Evolutionary conservation across 2,329 filamentous ascomycete species (phyloP), one percentile per base, ranked within the genome.

Genomic region (Colletotrichum sp.): DNA sequence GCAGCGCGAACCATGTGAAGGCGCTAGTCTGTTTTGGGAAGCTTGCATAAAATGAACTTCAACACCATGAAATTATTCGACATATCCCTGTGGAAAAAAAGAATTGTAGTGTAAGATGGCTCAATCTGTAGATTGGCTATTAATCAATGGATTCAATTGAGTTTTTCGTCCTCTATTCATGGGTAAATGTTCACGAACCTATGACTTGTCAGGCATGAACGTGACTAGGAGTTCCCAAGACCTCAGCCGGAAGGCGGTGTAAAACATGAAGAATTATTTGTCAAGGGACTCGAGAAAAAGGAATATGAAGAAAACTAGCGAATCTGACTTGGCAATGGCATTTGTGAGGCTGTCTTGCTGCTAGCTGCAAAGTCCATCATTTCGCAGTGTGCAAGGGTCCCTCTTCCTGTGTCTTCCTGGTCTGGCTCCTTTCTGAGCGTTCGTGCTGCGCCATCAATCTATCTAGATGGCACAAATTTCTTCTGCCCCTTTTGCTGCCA

Each of bases 1-100:
- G 73, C 73, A 74, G 70, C 65, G 55, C 43, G 38, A 63, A 57
- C 70, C 64, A 66, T 66, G 34, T 61, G 54, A 47, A 55, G 13
- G 54, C 62, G 47, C 72, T 74, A 74, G 72, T 63, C 68, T 63
- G 18, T 9, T 72, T 74, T 72, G 7, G 72, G 72, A 57, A n/a
- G 6, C 6, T 5, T 11, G 29, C 31, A 24, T 62, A n/a, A 62
- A 34, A 51, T 51, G 43, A 61, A 36, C 57, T 21, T 34, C 57
- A 61, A 61, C 57, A n/a, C 29, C 55, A 58, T 33, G 31, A 33
- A 29, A 58, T 58, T 33, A 51, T 51, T 51, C 43, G 43, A 21
- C n/a, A 21, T 51, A 51, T 51, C 43, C 43, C 43, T 51, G 43
- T 24, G 43, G 43, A 7, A 8, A 51, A 21, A 21, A 21, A 51